Percentiles rank a stretch among this genome's conserved stretches.
Conservation (phyloP, 768 basidiomycete species). For the Scleroderma citrinum region DNA sequence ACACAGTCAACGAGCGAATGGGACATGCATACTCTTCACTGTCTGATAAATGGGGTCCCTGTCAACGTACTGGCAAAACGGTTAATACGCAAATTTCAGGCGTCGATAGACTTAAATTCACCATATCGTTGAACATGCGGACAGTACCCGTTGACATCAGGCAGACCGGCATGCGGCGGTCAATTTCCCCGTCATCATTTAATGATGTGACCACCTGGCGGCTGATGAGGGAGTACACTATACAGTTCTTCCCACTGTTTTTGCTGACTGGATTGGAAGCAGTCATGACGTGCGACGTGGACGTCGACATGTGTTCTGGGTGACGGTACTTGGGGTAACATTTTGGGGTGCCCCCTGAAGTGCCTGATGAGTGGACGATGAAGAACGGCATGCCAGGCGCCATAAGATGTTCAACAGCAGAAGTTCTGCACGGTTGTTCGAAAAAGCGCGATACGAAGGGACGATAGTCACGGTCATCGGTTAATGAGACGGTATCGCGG, state of each 20-base stretch:
- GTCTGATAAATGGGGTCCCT: slow-evolving; percentile 7
- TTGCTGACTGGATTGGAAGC: slow-evolving; percentile 7
- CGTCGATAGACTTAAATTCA: not conserved
- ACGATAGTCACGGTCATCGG: slow-evolving; percentile 12
- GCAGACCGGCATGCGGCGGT: slow-evolving; percentile 11
- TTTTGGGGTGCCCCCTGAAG: slow-evolving; percentile 12
- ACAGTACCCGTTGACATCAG: slow-evolving; percentile 18
- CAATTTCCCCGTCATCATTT: slow-evolving; percentile 6
- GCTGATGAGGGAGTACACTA: slow-evolving; percentile 18
- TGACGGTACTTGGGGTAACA: slow-evolving; percentile 18
- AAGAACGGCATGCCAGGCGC: slow-evolving; percentile 17
- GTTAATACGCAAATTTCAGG: not conserved
- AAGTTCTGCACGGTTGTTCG: slow-evolving; percentile 15
- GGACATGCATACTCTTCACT: slow-evolving; percentile 3
- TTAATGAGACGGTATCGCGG: slow-evolving; percentile 13
- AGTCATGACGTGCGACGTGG: slow-evolving; percentile 8
- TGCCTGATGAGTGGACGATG: slow-evolving; percentile 17
- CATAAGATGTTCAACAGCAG: slow-evolving; percentile 17
- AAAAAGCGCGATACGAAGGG: slow-evolving; percentile 16
- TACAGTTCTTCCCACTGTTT: slow-evolving; percentile 12
- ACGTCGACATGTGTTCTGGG: slow-evolving; percentile 15
- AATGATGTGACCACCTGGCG: slow-evolving; percentile 8
- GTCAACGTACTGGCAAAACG: slow-evolving; percentile 8
- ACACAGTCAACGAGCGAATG: not conserved
- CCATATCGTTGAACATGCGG: slow-evolving; percentile 18